Base-by-base conservation (phyloP, 208 protist species). In the Trypanosoma melophagium region DNA sequence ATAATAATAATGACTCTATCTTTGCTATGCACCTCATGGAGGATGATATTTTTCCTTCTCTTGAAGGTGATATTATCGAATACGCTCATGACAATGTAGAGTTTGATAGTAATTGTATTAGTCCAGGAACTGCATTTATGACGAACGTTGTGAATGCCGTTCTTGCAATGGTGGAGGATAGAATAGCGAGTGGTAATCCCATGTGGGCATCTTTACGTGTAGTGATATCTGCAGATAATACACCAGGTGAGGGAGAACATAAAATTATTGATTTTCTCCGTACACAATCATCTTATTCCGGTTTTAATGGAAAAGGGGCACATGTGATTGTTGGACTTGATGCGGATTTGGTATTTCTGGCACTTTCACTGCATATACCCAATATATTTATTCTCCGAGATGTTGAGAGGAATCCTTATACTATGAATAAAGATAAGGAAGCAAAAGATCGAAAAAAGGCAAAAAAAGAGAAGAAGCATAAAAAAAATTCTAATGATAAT, bases 101-200 rank as follows among this genome's bases (percentile, higher is more conserved):
- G 25, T 99, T 98, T 47, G 98, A 99, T 76, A 95, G 83, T 52
- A 99, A 99, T 82, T 94, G 84, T 73, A 99, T 99, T 54, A 99
- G 98, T 0, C 99, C 99, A 3, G 99, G 99, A 13, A 99, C 99
- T 3, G 55, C 57, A 5, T 99, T 99, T 74, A 99, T 99, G 98
- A 80, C 81, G 47, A 83, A 87, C 28, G 87, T 99, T 17, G 60
- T 91, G 2, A 22, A 74, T 8, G 73, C 73, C 22, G 59, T 95
- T 52, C 75, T 79, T 13, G 50, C 66, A 17, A 89, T 98, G 50
- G 69, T 93, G n/a, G 74, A 81, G 51, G 86, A 96, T 58, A 92
- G 98, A 61, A 53, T 94, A 70, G 65, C 52, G 47, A 86, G 35
- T 2, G 62, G 41, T 13, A 63, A 77, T 10, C 69, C 86, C 1